Evolutionary conservation across 352 stramenopile genomes (phyloP).

Genomic region (Phytophthora pisi): DNA sequence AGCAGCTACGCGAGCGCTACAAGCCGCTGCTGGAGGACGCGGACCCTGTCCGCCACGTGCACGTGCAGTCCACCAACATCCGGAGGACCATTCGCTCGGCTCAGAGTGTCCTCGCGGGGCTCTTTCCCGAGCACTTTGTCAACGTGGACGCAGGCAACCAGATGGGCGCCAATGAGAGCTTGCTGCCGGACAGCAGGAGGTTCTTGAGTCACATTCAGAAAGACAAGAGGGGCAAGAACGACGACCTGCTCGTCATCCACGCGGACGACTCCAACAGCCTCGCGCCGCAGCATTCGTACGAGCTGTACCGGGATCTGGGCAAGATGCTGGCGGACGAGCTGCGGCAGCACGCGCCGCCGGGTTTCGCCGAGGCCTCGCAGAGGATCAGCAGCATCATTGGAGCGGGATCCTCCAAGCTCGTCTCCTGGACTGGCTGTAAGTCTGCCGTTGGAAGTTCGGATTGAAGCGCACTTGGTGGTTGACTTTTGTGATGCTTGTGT

Average conservation of each 20-base stretch:
- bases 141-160: constrained; percentile 20
- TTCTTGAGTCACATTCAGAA: constrained; percentile 25
- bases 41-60: constrained; percentile 48
- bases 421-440: constrained; percentile 76
- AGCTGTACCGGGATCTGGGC: constrained; percentile 60
- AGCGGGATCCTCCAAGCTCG: constrained; percentile 35
- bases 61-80: constrained; percentile 84
- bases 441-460: background rate
- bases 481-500: constrained; percentile 7
- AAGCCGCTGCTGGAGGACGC: constrained; percentile 36
- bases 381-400: constrained; percentile 57
- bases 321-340: constrained; percentile 59
- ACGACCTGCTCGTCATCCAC: constrained; percentile 46
- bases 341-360: constrained; percentile 46
- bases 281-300: constrained; percentile 68
- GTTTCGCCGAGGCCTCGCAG: constrained; percentile 42
- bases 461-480: constrained; percentile 1
- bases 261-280: constrained; percentile 56
- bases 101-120: constrained; percentile 67
- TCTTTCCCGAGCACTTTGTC: constrained; percentile 65
- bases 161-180: constrained; percentile 3
- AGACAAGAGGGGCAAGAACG: constrained; percentile 1
- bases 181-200: constrained; percentile 18
- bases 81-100: constrained; percentile 71
- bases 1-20: constrained; percentile 52